These are phyloP conservation scores for Hortiboletus flavorubellus DNA, from an alignment of 768 basidiomycete genomes.

Conservation along the genomic window DNA sequence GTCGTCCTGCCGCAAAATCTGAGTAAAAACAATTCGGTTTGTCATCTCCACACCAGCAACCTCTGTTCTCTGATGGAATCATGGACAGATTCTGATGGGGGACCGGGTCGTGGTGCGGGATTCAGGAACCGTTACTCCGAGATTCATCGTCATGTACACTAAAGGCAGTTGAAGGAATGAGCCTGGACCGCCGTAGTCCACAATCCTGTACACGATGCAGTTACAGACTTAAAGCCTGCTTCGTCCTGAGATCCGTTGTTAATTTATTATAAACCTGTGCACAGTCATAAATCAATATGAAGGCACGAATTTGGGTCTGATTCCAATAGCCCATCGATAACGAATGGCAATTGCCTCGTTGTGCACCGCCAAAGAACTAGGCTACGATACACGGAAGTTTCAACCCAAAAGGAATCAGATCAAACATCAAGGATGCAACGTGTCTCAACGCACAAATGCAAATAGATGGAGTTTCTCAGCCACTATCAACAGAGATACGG, in stretches of 20 bases:
- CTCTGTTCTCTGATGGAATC: conserved; percentile 28
- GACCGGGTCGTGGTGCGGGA: conserved; percentile 52
- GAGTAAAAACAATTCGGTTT: conserved; percentile 25
- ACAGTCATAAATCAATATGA: conserved; percentile 17
- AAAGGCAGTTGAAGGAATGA: conserved; percentile 30
- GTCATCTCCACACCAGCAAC: conserved; percentile 16
- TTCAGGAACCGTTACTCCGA: conserved; percentile 55
- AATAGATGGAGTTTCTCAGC: conserved; percentile 26
- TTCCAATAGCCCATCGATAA: conserved; percentile 14
- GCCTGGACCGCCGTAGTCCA: conserved; percentile 15
- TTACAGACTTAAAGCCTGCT: conserved; percentile 22
- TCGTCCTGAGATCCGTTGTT: conserved; percentile 18
- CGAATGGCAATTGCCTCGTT: conserved; percentile 22
- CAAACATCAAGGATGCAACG: conserved; percentile 28
- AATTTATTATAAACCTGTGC: conserved; percentile 25
- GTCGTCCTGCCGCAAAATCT: conserved; percentile 37
- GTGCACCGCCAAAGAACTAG: conserved; percentile 20
- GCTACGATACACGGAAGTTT: conserved; percentile 18
- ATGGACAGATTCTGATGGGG: conserved; percentile 41
- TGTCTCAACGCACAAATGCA: conserved; percentile 25
- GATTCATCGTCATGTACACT: conserved; percentile 57
- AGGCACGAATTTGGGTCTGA: conserved; percentile 19
- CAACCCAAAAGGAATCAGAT: conserved; percentile 11
- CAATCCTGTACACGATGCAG: conserved; percentile 16
- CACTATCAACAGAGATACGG: conserved; percentile 19